Conservation (phyloP, 192 early-diverging fungal genomes). For the Coemansia sp. region DNA sequence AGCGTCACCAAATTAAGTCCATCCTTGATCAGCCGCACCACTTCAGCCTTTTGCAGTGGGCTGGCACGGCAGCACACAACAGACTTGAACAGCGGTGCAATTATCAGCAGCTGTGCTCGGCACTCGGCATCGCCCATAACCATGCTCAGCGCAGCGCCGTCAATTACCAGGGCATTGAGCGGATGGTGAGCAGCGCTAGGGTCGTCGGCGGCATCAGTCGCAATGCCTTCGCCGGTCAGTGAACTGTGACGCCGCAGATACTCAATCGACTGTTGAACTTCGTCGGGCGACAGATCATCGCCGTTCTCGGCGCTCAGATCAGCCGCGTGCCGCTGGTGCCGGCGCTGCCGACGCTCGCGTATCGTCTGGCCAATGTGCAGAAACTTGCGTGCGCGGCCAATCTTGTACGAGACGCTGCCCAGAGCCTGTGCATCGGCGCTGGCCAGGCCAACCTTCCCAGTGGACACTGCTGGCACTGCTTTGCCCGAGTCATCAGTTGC, state of each 20-base stretch:
- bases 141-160: slow-evolving; percentile 67
- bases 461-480: neutral
- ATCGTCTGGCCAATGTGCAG: slow-evolving; percentile 33
- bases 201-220: slow-evolving; percentile 7
- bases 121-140: slow-evolving; percentile 47
- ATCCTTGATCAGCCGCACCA: slow-evolving; percentile 83
- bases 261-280: slow-evolving; percentile 48
- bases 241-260: slow-evolving; percentile 45
- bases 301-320: slow-evolving; percentile 12
- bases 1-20: slow-evolving; percentile 68
- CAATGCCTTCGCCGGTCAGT: slow-evolving; percentile 12
- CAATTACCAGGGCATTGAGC: slow-evolving; percentile 77
- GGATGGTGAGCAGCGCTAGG: slow-evolving; percentile 26
- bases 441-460: slow-evolving; percentile 21
- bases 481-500: slow-evolving; percentile 12
- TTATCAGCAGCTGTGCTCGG: slow-evolving; percentile 54
- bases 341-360: slow-evolving; percentile 17
- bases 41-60: slow-evolving; percentile 94
- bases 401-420: slow-evolving; percentile 55
- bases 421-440: slow-evolving; percentile 39
- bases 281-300: slow-evolving; percentile 28
- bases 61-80: slow-evolving; percentile 93
- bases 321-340: slow-evolving; percentile 5
- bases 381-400: slow-evolving; percentile 49
- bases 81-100: slow-evolving; percentile 74